A percentile compares a stretch with the other conserved stretches of the same genome.
Evolutionary conservation across 345 rosid genomes (phyloP).

Genomic region (Salix koriyanagi): DNA sequence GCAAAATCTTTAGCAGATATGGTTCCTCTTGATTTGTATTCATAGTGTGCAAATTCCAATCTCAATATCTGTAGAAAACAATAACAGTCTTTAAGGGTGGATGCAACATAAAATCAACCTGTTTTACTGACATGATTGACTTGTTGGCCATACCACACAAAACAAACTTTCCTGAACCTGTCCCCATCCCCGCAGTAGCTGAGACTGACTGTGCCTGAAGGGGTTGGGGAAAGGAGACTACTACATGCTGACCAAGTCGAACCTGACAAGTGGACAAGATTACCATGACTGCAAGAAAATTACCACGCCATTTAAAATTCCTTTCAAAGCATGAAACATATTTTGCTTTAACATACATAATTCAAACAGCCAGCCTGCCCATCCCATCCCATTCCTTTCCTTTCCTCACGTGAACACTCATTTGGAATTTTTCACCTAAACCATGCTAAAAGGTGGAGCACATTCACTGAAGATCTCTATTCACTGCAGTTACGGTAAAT

Average conservation of each 20-base stretch:
- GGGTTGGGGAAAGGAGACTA: constrained; percentile 8
- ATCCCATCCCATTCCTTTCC: background rate
- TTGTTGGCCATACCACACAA: constrained; percentile 1
- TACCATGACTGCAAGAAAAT: background rate
- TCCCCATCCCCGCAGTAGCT: constrained; percentile 6
- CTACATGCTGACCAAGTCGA: background rate
- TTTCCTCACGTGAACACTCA: background rate
- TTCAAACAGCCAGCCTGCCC: background rate
- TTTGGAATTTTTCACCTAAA: no score
- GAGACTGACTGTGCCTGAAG: background rate
- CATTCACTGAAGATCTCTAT: no score
- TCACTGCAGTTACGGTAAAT: no score
- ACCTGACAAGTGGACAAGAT: constrained; percentile 1
- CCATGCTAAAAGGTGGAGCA: no score
- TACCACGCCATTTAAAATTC: background rate
- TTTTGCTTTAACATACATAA: background rate
- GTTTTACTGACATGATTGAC: background rate
- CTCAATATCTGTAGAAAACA: constrained; percentile 49
- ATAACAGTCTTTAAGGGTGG: background rate
- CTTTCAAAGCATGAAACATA: background rate
- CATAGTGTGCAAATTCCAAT: constrained; percentile 91
- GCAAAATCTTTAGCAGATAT: constrained; percentile 93
- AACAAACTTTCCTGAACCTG: background rate
- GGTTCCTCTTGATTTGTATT: constrained; percentile 57
- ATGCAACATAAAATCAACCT: background rate